Base-by-base conservation (phyloP, 1,139 yeast species). In the Candida freyschussii region DNA sequence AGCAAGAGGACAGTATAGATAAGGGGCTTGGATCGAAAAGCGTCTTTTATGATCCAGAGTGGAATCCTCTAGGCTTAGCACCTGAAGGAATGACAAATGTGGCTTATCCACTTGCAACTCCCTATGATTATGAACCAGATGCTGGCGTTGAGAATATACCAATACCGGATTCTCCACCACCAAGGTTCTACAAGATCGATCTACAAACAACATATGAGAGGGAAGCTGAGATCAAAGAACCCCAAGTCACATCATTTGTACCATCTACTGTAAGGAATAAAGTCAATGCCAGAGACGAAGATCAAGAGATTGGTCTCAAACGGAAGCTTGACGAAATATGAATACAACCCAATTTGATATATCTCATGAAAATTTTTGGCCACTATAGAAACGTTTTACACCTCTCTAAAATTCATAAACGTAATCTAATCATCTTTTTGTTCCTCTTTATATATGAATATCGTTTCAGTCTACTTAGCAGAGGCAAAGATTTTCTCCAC, bases 401-500 rank as follows among this genome's bases (percentile, higher is more conserved):
- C 29, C 19, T 18, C 14, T 30, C 29, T 26, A 26, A 17, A 36
- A 29, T 29, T 34, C 33, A 32, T 32, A 35, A 29, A 21, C 34
- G 25, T 32, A 24, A 15, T 27, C 29, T 24, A 17, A 24, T 10
- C 7, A 6, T 8, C 11, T 16, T 21, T n/a, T 16, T 24, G 20
- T 20, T 21, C 20, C 13, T 11, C 8, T 14, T 17, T 4, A 13
- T 12, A 16, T 17, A 19, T 24, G 34, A 23, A 24, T 24, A 26
- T 29, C 21, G 17, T 27, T 16, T 21, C 20, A 14, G 23, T 24
- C 39, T 44, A 48, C 45, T 48, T 47, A 23, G 52, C 46, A 34
- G 44, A 20, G 27, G 66, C 58, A 55, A 89, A 86, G 62, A 87
- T 69, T 65, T 76, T 81, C 75, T 91, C 98, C 56, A 89, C 74